phyloP scores from a whole-genome alignment of 1,284 basidiomycete genomes.

The Melampsora americana region DNA sequence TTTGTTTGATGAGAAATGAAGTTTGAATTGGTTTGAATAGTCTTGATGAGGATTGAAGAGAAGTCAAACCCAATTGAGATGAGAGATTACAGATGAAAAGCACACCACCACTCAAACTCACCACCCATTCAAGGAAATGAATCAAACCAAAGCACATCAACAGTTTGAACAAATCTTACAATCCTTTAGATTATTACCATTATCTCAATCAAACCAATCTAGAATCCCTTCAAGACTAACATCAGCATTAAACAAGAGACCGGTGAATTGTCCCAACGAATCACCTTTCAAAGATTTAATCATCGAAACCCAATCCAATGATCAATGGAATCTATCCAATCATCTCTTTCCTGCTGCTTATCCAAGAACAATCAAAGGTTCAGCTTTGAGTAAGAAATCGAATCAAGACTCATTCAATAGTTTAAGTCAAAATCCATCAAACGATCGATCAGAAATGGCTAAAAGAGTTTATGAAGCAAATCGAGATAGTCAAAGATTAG shows the following conservation, averaged over 20 bases:
- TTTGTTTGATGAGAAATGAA: no score
- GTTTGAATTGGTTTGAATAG: no score
- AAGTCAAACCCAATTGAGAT: no score
- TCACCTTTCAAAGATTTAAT: slow-evolving; percentile 39
- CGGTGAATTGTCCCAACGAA: not conserved
- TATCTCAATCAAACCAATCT: not conserved
- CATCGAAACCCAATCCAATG: slow-evolving; percentile 48
- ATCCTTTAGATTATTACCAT: not conserved
- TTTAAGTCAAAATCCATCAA: not conserved
- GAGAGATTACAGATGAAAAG: no score
- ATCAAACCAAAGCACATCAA: not conserved
- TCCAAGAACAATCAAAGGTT: slow-evolving; percentile 58
- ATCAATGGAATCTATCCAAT: slow-evolving; percentile 60
- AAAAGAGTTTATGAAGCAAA: slow-evolving; percentile 28
- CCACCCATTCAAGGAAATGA: not conserved
- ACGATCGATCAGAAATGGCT: slow-evolving; percentile 47
- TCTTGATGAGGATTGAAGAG: no score
- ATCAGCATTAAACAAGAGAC: not conserved
- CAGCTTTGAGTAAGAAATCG: slow-evolving; percentile 46
- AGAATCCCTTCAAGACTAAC: not conserved
- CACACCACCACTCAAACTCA: no score
- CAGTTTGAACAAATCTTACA: not conserved
- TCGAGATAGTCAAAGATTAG: slow-evolving; percentile 43
- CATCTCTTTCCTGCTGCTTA: slow-evolving; percentile 72
- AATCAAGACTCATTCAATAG: not conserved